Evolutionary conservation across 257 asterid genomes (phyloP).

Genomic region (Datura wrightii): DNA sequence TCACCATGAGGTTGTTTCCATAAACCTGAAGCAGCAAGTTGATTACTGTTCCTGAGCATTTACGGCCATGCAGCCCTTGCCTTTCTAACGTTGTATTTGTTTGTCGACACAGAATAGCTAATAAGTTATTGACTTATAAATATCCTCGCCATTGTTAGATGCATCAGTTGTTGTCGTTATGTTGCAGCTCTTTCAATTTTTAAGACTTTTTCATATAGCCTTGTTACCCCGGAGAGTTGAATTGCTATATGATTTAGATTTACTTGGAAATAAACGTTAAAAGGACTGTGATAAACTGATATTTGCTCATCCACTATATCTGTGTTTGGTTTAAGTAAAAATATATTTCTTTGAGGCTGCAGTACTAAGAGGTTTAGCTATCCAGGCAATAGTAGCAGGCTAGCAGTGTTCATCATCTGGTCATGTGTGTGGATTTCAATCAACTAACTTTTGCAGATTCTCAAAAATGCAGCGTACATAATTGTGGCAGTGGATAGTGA

Average conservation of each 20-base stretch:
- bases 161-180: background rate
- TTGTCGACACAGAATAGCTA: background rate
- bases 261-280: background rate
- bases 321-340: background rate
- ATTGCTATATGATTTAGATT: background rate
- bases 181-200: background rate
- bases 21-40: conserved; percentile 28
- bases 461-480: too few relatives aligned
- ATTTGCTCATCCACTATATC: background rate
- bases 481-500: too few relatives aligned
- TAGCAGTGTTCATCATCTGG: too few relatives aligned
- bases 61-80: background rate
- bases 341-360: background rate
- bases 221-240: background rate
- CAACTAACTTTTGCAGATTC: too few relatives aligned
- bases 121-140: background rate
- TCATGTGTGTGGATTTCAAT: too few relatives aligned
- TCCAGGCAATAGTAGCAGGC: background rate
- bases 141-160: background rate
- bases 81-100: background rate
- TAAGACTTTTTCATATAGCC: background rate
- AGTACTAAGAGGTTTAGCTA: background rate
- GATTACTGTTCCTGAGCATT: conserved; percentile 18
- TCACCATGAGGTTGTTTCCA: conserved; percentile 22
- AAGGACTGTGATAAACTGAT: background rate